A percentile compares a stretch with the other conserved stretches of the same genome.
Conservation (phyloP, 2,329 filamentous ascomycete species). For the Leptographium galeiforme region DNA sequence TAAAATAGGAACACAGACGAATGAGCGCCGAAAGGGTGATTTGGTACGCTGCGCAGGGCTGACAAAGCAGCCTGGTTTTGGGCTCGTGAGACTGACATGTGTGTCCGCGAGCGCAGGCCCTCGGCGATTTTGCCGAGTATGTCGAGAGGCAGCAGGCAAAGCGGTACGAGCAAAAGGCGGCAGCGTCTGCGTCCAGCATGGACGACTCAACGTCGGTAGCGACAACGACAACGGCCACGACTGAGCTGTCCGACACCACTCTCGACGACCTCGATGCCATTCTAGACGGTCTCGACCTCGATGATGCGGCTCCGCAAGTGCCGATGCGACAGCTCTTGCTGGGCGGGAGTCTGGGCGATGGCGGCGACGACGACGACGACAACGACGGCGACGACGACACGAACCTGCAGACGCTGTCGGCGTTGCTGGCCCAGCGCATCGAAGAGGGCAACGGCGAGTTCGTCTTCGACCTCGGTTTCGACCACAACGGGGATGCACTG, state of each 20-base stretch:
- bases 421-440: slow-evolving; percentile 54
- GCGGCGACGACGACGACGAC: slow-evolving; percentile 46
- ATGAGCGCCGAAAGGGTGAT: slow-evolving; percentile 79
- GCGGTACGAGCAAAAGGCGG: slow-evolving; percentile 39
- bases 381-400: slow-evolving; percentile 48
- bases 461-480: slow-evolving; percentile 82
- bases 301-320: slow-evolving; percentile 54
- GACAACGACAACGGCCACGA: slow-evolving; percentile 16
- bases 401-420: slow-evolving; percentile 47
- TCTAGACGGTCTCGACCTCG: slow-evolving; percentile 73
- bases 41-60: slow-evolving; percentile 40
- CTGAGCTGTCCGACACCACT: slow-evolving; percentile 15
- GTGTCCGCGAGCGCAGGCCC: slow-evolving; percentile 33
- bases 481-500: slow-evolving; percentile 82
- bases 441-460: slow-evolving; percentile 79
- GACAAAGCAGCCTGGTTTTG: neutral
- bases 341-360: slow-evolving; percentile 23
- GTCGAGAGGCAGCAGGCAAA: slow-evolving; percentile 84
- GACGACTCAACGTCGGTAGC: slow-evolving; percentile 17
- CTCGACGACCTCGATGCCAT: slow-evolving; percentile 85
- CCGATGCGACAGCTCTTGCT: slow-evolving; percentile 68
- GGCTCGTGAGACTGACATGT: neutral
- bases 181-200: slow-evolving; percentile 10
- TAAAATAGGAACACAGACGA: slow-evolving; percentile 46
- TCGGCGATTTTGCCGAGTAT: slow-evolving; percentile 95